These are phyloP conservation scores for Clavulina sp. DNA, from an alignment of 768 basidiomycete genomes.

Conservation along the genomic window DNA sequence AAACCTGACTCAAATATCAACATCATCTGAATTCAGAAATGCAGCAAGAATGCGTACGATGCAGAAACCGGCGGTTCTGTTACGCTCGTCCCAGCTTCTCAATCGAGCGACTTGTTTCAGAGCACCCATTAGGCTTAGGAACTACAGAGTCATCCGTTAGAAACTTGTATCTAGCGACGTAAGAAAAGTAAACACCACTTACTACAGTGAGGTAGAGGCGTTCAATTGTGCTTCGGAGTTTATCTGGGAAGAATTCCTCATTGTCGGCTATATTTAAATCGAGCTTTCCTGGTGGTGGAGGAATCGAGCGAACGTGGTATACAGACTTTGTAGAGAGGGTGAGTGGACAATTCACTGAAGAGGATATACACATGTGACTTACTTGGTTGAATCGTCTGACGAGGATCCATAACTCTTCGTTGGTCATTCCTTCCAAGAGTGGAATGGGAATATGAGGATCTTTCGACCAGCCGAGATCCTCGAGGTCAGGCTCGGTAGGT, in stretches of 20 bases:
- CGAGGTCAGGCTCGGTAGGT: not conserved
- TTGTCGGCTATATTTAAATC: conserved; percentile 24
- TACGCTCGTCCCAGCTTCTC: not conserved
- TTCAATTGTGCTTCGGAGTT: conserved; percentile 25
- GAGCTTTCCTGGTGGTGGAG: conserved; percentile 17
- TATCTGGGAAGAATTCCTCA: conserved; percentile 29
- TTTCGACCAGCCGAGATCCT: not conserved
- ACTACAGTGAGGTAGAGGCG: too few relatives aligned
- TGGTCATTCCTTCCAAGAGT: conserved; percentile 21
- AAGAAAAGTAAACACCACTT: not conserved
- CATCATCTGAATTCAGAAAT: not conserved
- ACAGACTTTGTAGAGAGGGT: not conserved
- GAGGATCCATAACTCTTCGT: conserved; percentile 25
- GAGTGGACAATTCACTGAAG: not conserved
- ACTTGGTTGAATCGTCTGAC: conserved; percentile 28
- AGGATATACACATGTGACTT: conserved; percentile 3
- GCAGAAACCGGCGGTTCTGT: not conserved
- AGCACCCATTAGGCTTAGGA: not conserved
- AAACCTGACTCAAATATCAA: not conserved
- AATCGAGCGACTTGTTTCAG: not conserved
- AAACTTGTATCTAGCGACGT: not conserved
- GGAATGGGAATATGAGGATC: conserved; percentile 14
- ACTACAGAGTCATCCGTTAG: not conserved
- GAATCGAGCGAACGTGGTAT: not conserved
- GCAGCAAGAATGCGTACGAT: not conserved